A percentile compares a stretch with the other conserved stretches of the same genome.
These are phyloP conservation scores for Wickerhamiella lipophila DNA, from an alignment of 805 yeast genomes.

Conservation along the genomic window DNA sequence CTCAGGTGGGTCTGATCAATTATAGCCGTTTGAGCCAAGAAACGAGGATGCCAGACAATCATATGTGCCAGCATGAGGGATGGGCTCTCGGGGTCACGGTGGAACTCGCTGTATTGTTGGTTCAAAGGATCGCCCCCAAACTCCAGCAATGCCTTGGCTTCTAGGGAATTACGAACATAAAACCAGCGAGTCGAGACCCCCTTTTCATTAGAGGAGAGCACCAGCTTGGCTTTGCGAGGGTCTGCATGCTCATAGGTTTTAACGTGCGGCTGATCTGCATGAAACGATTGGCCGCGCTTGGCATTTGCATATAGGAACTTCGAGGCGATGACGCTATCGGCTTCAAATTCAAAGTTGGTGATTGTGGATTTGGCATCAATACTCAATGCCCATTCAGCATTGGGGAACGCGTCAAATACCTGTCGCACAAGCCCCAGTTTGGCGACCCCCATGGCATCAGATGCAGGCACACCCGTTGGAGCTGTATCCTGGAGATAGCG, in stretches of 20 bases:
- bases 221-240: conserved; percentile 41
- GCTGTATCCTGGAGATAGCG: conserved; percentile 75
- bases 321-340: conserved; percentile 43
- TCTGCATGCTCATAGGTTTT: conserved; percentile 54
- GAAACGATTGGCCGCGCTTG: conserved; percentile 52
- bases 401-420: conserved; percentile 83
- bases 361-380: conserved; percentile 60
- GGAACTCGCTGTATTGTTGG: conserved; percentile 48
- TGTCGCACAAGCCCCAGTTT: conserved; percentile 51
- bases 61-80: conserved; percentile 50
- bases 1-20: background rate
- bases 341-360: conserved; percentile 47
- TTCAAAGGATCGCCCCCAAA: conserved; percentile 56
- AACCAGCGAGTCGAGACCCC: conserved; percentile 54
- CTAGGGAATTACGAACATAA: conserved; percentile 42
- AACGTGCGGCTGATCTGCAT: conserved; percentile 53
- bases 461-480: conserved; percentile 19
- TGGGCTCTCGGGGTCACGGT: conserved; percentile 24
- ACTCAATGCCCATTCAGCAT: conserved; percentile 73
- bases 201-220: conserved; percentile 52
- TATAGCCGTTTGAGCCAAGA: conserved; percentile 48
- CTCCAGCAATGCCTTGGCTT: conserved; percentile 57
- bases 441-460: conserved; percentile 37
- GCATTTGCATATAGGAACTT: conserved; percentile 46
- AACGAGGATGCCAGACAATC: conserved; percentile 78